These are phyloP conservation scores for Lasiodiplodia citricola DNA, from an alignment of 2,329 filamentous ascomycete genomes.

Conservation along the genomic window DNA sequence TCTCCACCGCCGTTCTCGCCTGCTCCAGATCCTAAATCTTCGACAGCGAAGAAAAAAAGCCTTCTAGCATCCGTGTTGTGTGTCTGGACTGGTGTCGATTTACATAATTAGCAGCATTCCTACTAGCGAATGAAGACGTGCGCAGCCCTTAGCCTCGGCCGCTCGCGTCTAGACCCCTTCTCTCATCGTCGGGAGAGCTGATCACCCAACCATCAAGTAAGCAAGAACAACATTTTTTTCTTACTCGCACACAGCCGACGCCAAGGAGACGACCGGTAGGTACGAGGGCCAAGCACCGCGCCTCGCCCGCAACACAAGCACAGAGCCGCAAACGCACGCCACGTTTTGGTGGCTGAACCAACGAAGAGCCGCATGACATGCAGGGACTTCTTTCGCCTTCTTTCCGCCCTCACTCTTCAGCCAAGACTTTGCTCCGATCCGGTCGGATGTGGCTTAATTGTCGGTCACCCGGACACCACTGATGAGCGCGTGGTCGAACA, in stretches of 20 bases:
- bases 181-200: not conserved
- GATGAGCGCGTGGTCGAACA: not conserved
- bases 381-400: not conserved
- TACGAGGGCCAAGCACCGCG: not conserved
- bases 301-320: not conserved
- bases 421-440: not conserved
- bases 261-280: not conserved
- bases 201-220: not conserved
- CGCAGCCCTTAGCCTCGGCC: not conserved
- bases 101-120: conserved; percentile 4
- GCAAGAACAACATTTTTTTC: not conserved
- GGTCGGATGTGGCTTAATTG: not conserved
- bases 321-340: not conserved
- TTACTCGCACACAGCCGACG: not conserved
- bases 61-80: not conserved
- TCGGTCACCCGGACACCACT: not conserved
- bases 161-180: not conserved
- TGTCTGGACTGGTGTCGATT: not conserved
- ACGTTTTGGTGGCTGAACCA: not conserved
- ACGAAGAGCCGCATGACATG: conserved; percentile 19
- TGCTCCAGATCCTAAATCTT: not conserved
- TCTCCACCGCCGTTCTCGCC: not conserved
- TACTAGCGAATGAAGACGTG: not conserved
- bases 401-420: not conserved
- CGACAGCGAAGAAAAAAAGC: not conserved